phyloP scores from a whole-genome alignment of 768 basidiomycete species.

The Suillus americanus region DNA sequence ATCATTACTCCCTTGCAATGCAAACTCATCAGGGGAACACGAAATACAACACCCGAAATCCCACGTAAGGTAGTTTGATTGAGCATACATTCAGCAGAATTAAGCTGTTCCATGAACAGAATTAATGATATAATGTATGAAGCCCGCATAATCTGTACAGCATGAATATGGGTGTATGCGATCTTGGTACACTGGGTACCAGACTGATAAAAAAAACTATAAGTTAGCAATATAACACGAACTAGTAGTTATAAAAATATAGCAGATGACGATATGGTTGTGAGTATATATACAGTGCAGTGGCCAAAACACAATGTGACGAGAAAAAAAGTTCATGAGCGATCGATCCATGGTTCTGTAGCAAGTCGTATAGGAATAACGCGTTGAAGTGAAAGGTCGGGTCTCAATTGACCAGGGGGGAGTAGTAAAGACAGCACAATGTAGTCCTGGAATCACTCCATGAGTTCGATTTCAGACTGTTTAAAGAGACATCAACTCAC shows the following conservation, averaged over 20 bases:
- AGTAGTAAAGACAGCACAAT: conserved; percentile 49
- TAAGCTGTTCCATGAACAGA: not conserved
- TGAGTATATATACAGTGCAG: not conserved
- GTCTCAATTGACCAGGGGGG: conserved; percentile 31
- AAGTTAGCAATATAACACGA: not conserved
- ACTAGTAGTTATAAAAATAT: conserved; percentile 1
- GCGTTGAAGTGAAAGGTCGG: conserved; percentile 40
- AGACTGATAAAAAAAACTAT: not conserved
- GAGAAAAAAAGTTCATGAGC: conserved; percentile 15
- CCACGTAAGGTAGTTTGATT: no score
- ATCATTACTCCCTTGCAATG: no score
- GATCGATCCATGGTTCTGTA: conserved; percentile 52
- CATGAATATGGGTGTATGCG: not conserved
- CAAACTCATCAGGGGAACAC: no score
- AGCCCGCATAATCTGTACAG: not conserved
- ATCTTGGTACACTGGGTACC: not conserved
- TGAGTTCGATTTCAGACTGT: not conserved
- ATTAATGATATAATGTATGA: not conserved
- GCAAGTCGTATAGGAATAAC: conserved; percentile 61
- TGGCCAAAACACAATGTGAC: not conserved
- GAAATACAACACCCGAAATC: no score
- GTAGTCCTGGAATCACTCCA: conserved; percentile 48
- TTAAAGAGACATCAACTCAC: conserved; percentile 30
- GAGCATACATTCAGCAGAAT: no score
- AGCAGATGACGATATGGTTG: not conserved